Conservation (phyloP, 352 stramenopile species). For the Phytophthora pseudosyringae region DNA sequence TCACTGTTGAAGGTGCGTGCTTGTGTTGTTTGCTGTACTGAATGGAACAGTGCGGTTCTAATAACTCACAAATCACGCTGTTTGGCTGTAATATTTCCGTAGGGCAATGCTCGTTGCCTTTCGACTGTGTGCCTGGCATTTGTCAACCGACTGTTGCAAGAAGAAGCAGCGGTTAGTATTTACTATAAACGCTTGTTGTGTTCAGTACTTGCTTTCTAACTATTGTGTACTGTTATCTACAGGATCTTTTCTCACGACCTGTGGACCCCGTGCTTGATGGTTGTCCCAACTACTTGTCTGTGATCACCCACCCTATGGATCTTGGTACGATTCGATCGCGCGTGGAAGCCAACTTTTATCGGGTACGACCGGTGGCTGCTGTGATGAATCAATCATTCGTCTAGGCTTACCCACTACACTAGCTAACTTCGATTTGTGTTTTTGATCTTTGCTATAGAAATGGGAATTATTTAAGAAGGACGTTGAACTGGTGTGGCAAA, state of each 20-base stretch:
- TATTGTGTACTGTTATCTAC: conserved; percentile 3
- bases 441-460: conserved; percentile 39
- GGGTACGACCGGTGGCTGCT: conserved; percentile 36
- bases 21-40: background rate
- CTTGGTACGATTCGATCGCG: conserved; percentile 82
- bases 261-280: conserved; percentile 84
- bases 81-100: conserved; percentile 1
- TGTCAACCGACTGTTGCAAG: conserved; percentile 71
- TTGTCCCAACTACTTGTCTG: conserved; percentile 84
- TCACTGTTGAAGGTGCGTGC: conserved; percentile 51
- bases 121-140: conserved; percentile 66
- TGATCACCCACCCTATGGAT: conserved; percentile 88
- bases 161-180: conserved; percentile 69
- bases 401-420: background rate
- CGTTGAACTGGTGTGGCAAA: conserved; percentile 82
- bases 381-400: background rate
- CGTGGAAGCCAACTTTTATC: conserved; percentile 65
- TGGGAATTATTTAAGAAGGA: conserved; percentile 85
- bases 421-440: conserved; percentile 27
- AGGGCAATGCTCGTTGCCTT: conserved; percentile 44
- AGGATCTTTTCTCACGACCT: conserved; percentile 86
- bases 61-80: background rate
- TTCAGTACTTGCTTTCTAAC: conserved; percentile 9
- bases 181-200: background rate
- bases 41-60: background rate